These are phyloP conservation scores for Quercus rubra DNA, from an alignment of 306 rosid species.

Conservation along the genomic window DNA sequence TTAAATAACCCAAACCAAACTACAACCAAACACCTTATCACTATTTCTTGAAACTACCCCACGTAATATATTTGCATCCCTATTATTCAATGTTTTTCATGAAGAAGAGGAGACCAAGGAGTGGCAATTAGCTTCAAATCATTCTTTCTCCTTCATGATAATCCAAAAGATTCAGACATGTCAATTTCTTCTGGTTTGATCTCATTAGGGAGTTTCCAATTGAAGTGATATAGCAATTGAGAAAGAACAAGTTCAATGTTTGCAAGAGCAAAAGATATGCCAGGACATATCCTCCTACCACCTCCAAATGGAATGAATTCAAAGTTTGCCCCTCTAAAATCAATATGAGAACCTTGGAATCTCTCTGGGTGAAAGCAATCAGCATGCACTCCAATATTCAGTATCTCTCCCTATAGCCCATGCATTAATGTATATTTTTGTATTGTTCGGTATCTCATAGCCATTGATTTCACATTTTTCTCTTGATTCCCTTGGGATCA, in stretches of 20 bases:
- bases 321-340: not conserved
- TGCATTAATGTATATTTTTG: slow-evolving; percentile 24
- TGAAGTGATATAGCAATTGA: slow-evolving; percentile 5
- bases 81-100: not conserved
- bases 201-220: slow-evolving; percentile 8
- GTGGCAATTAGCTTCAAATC: not conserved
- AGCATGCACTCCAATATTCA: slow-evolving; percentile 19
- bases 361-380: slow-evolving; percentile 20
- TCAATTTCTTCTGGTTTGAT: not conserved
- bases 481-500: slow-evolving; percentile 24
- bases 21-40: too few species aligned
- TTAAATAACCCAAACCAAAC: too few species aligned
- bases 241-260: slow-evolving; percentile 3
- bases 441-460: slow-evolving; percentile 23
- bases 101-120: not conserved
- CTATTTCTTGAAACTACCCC: too few species aligned
- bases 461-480: slow-evolving; percentile 24
- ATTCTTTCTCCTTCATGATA: not conserved
- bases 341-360: not conserved
- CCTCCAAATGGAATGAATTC: slow-evolving; percentile 26
- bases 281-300: slow-evolving; percentile 25
- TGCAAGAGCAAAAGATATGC: not conserved
- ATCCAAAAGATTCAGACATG: slow-evolving; percentile 9
- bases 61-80: too few species aligned
- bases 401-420: slow-evolving; percentile 50